Evolutionary conservation across 1,139 yeast species (phyloP), one percentile per base, ranked within the genome.

Genomic region (Pichia terricola): DNA sequence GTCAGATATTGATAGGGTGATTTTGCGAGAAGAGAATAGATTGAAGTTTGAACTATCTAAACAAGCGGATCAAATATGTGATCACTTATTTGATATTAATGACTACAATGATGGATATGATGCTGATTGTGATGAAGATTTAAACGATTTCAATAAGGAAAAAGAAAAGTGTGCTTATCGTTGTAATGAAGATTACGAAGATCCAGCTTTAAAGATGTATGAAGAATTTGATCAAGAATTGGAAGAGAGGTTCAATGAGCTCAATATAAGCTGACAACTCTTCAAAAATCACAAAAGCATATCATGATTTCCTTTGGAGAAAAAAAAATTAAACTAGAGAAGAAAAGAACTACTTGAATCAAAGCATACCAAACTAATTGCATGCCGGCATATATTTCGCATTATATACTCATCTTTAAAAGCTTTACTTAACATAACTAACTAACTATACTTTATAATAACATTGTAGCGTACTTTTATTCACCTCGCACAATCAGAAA

Each of bases 111-210:
- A 16, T 16, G 22, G 22, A 16, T 56, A 58, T 37, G 56, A 56
- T 6, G 59, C 53, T 28, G 52, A 52, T 37, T 57, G 55, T 43
- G 56, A 52, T 26, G 52, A 47, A 10, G 49, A 49, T 40, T 16
- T 16, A 2, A 16, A 16, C 22, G 22, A 16, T 16, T 16, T 36
- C 22, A 41, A 46, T 30, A 28, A 39, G 9, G 37, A 28, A 3
- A n/a, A 25, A 5, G 27, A 33, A 16, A 10, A 34, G 25, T 8
- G 41, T 35, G 34, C 38, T 25, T 40, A 44, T 31, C 40, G 50
- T 32, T 16, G 22, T 30, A 30, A 30, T 30, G 10, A 30, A 30
- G 10, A 30, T 30, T 8, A 30, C 32, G 32, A 30, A 26, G 25
- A 7, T 3, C 22, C 28, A 30, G 32, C 7, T 30, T 30, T 30